phyloP scores from a whole-genome alignment of 345 rosid genomes.

The Zanthoxylum bungeanum region DNA sequence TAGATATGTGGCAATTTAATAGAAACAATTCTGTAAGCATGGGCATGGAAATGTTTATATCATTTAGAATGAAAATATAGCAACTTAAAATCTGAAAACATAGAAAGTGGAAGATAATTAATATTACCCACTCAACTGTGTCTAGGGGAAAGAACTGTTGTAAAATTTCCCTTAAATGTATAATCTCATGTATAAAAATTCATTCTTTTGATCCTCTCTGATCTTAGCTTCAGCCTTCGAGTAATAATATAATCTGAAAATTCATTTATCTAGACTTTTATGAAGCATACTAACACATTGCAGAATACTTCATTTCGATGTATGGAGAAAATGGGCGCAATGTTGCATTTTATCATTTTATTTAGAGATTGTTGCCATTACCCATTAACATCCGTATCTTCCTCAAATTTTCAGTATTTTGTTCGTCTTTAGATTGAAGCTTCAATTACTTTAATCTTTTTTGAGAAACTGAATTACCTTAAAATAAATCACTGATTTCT shows the following conservation, averaged over 20 bases:
- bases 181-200: neutral
- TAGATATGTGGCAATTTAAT: neutral
- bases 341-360: neutral
- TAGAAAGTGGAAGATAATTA: neutral
- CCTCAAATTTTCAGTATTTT: neutral
- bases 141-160: neutral
- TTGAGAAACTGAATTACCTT: neutral
- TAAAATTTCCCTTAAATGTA: neutral
- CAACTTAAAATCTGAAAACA: neutral
- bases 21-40: neutral
- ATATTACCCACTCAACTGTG: neutral
- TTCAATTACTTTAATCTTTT: neutral
- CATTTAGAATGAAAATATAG: neutral
- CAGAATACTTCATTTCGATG: neutral
- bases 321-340: neutral
- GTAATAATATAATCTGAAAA: neutral
- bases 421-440: slow-evolving; percentile 4
- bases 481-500: neutral
- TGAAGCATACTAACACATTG: neutral
- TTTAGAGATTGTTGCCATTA: neutral
- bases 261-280: neutral
- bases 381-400: neutral
- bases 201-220: neutral
- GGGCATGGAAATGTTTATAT: neutral
- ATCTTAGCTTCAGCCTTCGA: neutral